Percentiles rank a stretch among this genome's conserved stretches.
Conservation (phyloP, 164 flowering plant genomes). For the Berberis vulgaris region DNA sequence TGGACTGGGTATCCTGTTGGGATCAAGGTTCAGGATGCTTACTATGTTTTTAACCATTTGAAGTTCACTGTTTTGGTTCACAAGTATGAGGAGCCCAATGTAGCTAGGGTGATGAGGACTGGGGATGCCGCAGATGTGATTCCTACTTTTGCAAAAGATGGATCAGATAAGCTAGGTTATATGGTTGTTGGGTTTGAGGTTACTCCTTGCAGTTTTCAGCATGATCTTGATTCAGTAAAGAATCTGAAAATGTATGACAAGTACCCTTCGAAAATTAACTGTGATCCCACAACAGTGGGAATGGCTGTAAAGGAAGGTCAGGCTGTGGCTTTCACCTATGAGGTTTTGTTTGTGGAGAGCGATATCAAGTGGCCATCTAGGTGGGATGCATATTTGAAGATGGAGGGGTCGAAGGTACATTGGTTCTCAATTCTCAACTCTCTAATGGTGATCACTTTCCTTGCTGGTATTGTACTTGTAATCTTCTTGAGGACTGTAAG, state of each 20-base stretch:
- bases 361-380: slow-evolving; percentile 16
- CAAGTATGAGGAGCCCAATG: slow-evolving; percentile 9
- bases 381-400: slow-evolving; percentile 18
- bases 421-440: slow-evolving; percentile 17
- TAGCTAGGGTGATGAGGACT: slow-evolving; percentile 11
- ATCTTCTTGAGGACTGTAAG: slow-evolving; percentile 18
- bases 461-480: slow-evolving; percentile 16
- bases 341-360: slow-evolving; percentile 9
- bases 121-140: slow-evolving; percentile 14
- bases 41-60: slow-evolving; percentile 16
- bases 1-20: slow-evolving; percentile 19
- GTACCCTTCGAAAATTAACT: slow-evolving; percentile 2
- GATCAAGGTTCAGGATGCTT: slow-evolving; percentile 5
- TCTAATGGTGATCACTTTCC: slow-evolving; percentile 9
- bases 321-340: slow-evolving; percentile 9
- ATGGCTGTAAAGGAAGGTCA: slow-evolving; percentile 14
- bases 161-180: slow-evolving; percentile 4
- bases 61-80: slow-evolving; percentile 14
- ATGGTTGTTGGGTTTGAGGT: slow-evolving; percentile 17
- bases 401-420: slow-evolving; percentile 14
- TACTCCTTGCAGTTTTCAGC: slow-evolving; percentile 11
- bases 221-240: slow-evolving; percentile 4
- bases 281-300: slow-evolving; percentile 8
- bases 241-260: slow-evolving; percentile 14
- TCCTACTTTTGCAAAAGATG: slow-evolving; percentile 5